Conservation (phyloP, 2,329 filamentous ascomycete genomes). For the Ceratocystis colombiana region DNA sequence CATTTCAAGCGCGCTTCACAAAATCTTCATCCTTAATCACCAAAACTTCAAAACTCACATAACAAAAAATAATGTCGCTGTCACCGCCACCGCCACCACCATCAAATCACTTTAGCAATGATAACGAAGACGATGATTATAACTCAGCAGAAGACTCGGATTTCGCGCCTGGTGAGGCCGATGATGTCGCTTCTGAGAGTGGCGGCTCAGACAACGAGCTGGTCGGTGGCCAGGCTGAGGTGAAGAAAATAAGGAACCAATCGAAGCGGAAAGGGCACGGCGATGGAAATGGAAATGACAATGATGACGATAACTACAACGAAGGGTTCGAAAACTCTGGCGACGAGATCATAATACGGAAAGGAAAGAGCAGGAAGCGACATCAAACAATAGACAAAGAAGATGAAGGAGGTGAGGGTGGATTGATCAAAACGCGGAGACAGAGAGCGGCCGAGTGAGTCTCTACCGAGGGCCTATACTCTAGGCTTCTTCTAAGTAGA, state of each 20-base stretch:
- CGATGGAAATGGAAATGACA: constrained; percentile 20
- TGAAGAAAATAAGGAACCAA: constrained; percentile 22
- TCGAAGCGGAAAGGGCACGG: constrained; percentile 32
- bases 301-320: constrained; percentile 9
- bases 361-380: constrained; percentile 43
- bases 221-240: background rate
- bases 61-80: background rate
- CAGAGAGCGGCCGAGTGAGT: constrained; percentile 56
- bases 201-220: constrained; percentile 24
- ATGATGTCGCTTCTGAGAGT: constrained; percentile 28
- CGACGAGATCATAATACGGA: constrained; percentile 60
- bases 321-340: constrained; percentile 52
- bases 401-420: constrained; percentile 50
- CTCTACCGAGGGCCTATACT: background rate
- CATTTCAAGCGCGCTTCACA: background rate
- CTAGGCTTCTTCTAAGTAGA: background rate
- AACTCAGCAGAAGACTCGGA: constrained; percentile 64
- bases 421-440: constrained; percentile 60
- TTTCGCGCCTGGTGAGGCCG: constrained; percentile 49
- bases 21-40: background rate
- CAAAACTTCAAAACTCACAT: background rate
- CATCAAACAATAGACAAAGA: constrained; percentile 39
- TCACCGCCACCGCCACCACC: constrained; percentile 8
- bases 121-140: constrained; percentile 37
- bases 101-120: background rate